phyloP scores from a whole-genome alignment of 1,284 basidiomycete species.

The Cystobasidium pallidum region DNA sequence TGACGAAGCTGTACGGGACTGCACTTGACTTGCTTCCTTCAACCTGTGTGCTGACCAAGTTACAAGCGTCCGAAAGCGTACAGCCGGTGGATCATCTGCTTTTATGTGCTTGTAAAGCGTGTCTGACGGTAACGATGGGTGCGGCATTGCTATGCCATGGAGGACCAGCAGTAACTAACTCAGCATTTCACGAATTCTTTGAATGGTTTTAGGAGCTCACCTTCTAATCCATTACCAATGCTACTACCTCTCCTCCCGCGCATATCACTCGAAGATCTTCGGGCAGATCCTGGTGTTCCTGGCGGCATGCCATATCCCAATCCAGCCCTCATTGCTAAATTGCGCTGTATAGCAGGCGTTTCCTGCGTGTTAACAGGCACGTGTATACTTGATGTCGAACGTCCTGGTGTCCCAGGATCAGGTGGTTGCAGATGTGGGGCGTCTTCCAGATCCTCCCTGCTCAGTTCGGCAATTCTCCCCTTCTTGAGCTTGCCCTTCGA shows the following conservation, averaged over 20 bases:
- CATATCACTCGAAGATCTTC: constrained; percentile 36
- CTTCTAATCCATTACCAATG: constrained; percentile 44
- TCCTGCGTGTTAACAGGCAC: constrained; percentile 36
- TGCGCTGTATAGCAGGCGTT: constrained; percentile 42
- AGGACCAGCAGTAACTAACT: not conserved
- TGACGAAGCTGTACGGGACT: constrained; percentile 1
- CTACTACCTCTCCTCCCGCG: constrained; percentile 41
- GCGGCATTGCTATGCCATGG: constrained; percentile 23
- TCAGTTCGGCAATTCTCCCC: constrained; percentile 35
- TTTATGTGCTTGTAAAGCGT: constrained; percentile 36
- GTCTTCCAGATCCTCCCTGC: constrained; percentile 15
- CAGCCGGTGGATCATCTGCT: constrained; percentile 36
- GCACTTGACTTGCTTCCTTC: constrained; percentile 26
- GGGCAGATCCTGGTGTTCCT: constrained; percentile 29
- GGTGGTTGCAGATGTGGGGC: not conserved
- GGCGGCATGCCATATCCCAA: constrained; percentile 7
- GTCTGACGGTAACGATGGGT: constrained; percentile 23
- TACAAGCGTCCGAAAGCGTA: constrained; percentile 38
- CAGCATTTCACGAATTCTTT: not conserved
- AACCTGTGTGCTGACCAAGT: constrained; percentile 39
- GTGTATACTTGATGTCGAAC: not conserved
- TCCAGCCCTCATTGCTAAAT: constrained; percentile 36
- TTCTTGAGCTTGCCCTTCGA: constrained; percentile 10
- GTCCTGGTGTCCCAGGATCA: constrained; percentile 23
- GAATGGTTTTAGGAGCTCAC: constrained; percentile 1